Conservation (phyloP, 371 early-diverging fungal species). For the Rhizopus delemar region DNA sequence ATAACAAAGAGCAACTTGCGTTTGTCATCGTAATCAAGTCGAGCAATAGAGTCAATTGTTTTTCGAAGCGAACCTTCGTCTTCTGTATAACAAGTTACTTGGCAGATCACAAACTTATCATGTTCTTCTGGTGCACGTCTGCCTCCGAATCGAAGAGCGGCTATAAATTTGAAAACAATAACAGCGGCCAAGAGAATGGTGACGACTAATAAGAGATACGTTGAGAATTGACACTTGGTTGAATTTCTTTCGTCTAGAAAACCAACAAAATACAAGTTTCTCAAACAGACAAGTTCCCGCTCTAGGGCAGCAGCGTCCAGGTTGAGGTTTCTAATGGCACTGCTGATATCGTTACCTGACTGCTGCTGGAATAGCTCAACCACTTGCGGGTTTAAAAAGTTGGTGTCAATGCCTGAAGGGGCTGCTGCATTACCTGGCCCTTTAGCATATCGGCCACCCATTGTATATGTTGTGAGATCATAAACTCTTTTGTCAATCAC, state of each 20-base stretch:
- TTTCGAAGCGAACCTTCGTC: slow-evolving; percentile 89
- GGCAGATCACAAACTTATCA: slow-evolving; percentile 88
- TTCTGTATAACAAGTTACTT: slow-evolving; percentile 98
- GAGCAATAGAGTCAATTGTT: slow-evolving; percentile 93
- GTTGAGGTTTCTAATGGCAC: slow-evolving; percentile 49
- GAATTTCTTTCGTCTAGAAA: slow-evolving; percentile 82
- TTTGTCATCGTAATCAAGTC: slow-evolving; percentile 89
- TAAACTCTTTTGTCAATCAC: slow-evolving; percentile 61
- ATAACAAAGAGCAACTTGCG: slow-evolving; percentile 92
- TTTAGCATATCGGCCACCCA: slow-evolving; percentile 31
- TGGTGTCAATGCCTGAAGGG: slow-evolving; percentile 30
- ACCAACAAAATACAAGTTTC: slow-evolving; percentile 86
- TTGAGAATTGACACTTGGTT: slow-evolving; percentile 81
- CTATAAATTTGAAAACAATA: slow-evolving; percentile 87
- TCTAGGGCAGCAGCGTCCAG: slow-evolving; percentile 31
- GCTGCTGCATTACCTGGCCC: slow-evolving; percentile 27
- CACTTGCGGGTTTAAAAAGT: slow-evolving; percentile 36
- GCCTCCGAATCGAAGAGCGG: slow-evolving; percentile 84
- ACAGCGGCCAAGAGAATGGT: slow-evolving; percentile 79
- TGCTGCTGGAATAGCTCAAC: slow-evolving; percentile 65
- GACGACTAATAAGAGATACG: slow-evolving; percentile 79
- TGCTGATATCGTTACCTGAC: slow-evolving; percentile 68
- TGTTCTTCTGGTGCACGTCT: slow-evolving; percentile 80
- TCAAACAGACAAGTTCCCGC: slow-evolving; percentile 66
- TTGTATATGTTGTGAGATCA: slow-evolving; percentile 61